phyloP scores from a whole-genome alignment of 345 rosid species.

The Syzygium jambos region DNA sequence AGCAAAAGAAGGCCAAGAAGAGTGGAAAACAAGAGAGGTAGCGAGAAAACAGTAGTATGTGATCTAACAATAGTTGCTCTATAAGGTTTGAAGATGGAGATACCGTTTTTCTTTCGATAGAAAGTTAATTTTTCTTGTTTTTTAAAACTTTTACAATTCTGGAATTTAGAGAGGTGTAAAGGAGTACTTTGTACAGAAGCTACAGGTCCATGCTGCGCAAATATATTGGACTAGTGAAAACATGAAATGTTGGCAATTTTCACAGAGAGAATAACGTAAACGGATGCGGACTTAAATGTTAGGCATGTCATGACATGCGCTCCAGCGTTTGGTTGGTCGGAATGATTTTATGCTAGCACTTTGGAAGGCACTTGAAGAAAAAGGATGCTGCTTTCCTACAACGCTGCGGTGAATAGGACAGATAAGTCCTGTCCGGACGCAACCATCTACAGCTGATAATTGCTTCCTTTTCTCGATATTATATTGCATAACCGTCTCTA shows the following conservation, averaged over 20 bases:
- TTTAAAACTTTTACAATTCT: neutral
- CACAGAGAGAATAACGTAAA: neutral
- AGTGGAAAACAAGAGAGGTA: constrained; percentile 6
- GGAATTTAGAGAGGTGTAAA: neutral
- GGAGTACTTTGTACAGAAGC: neutral
- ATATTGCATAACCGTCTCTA: neutral
- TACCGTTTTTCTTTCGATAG: neutral
- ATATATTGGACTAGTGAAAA: neutral
- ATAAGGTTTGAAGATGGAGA: neutral
- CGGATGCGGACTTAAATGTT: neutral
- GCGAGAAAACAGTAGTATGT: neutral
- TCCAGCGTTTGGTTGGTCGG: neutral
- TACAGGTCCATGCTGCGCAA: neutral
- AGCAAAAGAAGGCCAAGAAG: constrained; percentile 89
- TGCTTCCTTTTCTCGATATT: neutral
- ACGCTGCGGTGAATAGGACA: neutral
- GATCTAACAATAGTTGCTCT: neutral
- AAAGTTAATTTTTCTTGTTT: neutral
- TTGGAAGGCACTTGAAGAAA: neutral
- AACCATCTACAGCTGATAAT: neutral
- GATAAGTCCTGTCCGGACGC: neutral
- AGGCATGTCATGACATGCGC: neutral
- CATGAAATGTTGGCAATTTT: neutral
- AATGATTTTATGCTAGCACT: neutral
- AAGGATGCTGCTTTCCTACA: neutral